Percentiles rank a stretch among this genome's conserved stretches.
Conservation (phyloP, 2,329 filamentous ascomycete genomes). For the Furcasterigmium sp. region DNA sequence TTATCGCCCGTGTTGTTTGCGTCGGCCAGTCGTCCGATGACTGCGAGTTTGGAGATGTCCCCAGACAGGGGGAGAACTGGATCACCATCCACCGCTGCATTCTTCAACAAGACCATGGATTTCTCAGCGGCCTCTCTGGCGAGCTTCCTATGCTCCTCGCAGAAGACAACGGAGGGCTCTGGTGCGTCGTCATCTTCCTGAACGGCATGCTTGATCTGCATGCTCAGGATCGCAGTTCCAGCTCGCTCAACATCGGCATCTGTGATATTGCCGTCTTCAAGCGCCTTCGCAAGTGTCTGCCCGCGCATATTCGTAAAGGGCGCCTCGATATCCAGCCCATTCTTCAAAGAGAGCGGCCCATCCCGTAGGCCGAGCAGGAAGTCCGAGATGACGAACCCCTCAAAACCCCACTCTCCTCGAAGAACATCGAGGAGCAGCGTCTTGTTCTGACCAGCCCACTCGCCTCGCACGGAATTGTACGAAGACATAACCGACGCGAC, state of each 20-base stretch:
- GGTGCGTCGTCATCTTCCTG: neutral
- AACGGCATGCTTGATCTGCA: slow-evolving; percentile 5
- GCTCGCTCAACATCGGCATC: slow-evolving; percentile 7
- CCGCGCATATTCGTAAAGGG: slow-evolving; percentile 13
- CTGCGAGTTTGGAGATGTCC: slow-evolving; percentile 5
- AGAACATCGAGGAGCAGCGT: slow-evolving; percentile 12
- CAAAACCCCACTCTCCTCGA: slow-evolving; percentile 3
- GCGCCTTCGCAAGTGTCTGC: neutral
- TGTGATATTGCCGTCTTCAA: slow-evolving; percentile 1
- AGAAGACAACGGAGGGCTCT: slow-evolving; percentile 10
- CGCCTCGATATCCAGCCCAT: slow-evolving; percentile 15
- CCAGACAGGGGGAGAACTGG: slow-evolving; percentile 3
- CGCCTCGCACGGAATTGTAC: slow-evolving; percentile 14
- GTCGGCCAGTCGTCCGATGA: slow-evolving; percentile 14
- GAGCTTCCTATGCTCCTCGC: slow-evolving; percentile 11
- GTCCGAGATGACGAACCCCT: slow-evolving; percentile 10
- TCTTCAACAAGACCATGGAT: slow-evolving; percentile 17
- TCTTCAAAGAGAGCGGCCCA: slow-evolving; percentile 10
- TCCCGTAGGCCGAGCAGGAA: slow-evolving; percentile 14
- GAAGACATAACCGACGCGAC: slow-evolving; percentile 12
- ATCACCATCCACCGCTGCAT: neutral
- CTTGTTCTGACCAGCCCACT: slow-evolving; percentile 14
- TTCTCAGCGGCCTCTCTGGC: slow-evolving; percentile 10
- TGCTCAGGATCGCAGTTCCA: slow-evolving; percentile 5
- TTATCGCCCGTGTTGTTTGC: slow-evolving; percentile 12